Percentiles rank a stretch among this genome's conserved stretches.
phyloP scores from a whole-genome alignment of 345 rosid species.

The Brassica incana region DNA sequence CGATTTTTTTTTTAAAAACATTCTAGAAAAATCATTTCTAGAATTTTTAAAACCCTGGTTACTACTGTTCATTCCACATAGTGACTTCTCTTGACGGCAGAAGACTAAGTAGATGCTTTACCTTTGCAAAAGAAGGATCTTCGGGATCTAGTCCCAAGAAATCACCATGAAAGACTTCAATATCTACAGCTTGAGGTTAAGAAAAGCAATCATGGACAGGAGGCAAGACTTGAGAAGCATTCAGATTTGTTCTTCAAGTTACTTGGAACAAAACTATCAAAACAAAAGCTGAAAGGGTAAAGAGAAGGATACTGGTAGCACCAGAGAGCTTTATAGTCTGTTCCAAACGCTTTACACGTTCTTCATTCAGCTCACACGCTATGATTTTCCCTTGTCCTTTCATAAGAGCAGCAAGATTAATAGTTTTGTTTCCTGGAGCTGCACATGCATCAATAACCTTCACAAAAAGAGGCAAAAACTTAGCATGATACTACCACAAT shows the following conservation, averaged over 20 bases:
- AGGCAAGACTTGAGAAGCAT: not conserved
- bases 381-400: conserved; percentile 68
- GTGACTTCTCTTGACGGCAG: not conserved
- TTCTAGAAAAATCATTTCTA: no score
- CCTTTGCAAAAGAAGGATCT: conserved; percentile 63
- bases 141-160: conserved; percentile 69
- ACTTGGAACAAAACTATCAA: not conserved
- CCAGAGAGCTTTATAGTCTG: conserved; percentile 78
- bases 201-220: conserved; percentile 23
- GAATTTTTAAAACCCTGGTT: not conserved
- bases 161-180: conserved; percentile 49
- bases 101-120: conserved; percentile 22
- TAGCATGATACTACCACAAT: conserved; percentile 16
- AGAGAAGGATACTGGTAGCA: conserved; percentile 75
- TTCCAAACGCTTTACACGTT: conserved; percentile 66
- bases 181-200: conserved; percentile 52
- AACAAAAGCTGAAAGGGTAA: conserved; percentile 13
- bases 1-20: no score
- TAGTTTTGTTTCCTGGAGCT: conserved; percentile 98
- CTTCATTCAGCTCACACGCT: conserved; percentile 80
- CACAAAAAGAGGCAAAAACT: conserved; percentile 32
- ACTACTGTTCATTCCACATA: conserved; percentile 5
- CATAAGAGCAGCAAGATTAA: conserved; percentile 94
- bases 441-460: conserved; percentile 98
- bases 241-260: not conserved